Evolutionary conservation across 2,329 filamentous ascomycete species (phyloP), one percentile per base, ranked within the genome.

Genomic region (Penicillium sp.): DNA sequence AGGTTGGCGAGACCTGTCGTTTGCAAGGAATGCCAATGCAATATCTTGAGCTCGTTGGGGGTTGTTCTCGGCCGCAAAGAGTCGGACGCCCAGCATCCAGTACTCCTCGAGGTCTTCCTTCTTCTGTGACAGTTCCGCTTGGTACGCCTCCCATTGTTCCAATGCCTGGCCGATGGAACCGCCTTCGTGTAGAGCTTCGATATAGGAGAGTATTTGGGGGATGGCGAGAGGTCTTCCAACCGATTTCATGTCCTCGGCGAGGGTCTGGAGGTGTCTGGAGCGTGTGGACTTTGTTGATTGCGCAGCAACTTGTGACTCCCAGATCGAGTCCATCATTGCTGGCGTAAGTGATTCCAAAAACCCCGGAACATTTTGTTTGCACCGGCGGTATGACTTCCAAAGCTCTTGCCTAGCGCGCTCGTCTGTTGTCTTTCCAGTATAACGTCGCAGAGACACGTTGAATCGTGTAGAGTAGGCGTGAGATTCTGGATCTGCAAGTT

Each of bases 111-210:
- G 60, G 44, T 82, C 72, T 55, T 73, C 65, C 63, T 78, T 73
- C 59, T 75, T 71, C 59, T 75, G 68, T 4, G 85, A 86, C 15
- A 91, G 78, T 0, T 81, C 83, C 7, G 80, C 73, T 42, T 85
- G 83, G 49, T 83, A 83, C 54, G 84, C 82, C 72, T 85, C 86
- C 88, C 90, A 91, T 51, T 85, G 83, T 13, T 87, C 84, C 26
- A 90, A 75, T 0, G 89, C 89, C 65, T 85, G 83, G 5, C 80
- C 78, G 60, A 84, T 81, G 73, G 85, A 86, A 2, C 88, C 89
- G 44, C 85, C 83, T 6, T 88, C 80, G 65, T 90, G 89, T 44
- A 90, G 80, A 60, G 89, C 86, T 71, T 92, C 88, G 35, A 93
- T 87, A 35, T 88, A 88, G 30, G 89, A 78, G 19, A 93, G 78